Percentiles rank a stretch among this genome's conserved stretches.
These are phyloP conservation scores for Phoma sp. DNA, from an alignment of 2,329 filamentous ascomycete species.

Conservation along the genomic window DNA sequence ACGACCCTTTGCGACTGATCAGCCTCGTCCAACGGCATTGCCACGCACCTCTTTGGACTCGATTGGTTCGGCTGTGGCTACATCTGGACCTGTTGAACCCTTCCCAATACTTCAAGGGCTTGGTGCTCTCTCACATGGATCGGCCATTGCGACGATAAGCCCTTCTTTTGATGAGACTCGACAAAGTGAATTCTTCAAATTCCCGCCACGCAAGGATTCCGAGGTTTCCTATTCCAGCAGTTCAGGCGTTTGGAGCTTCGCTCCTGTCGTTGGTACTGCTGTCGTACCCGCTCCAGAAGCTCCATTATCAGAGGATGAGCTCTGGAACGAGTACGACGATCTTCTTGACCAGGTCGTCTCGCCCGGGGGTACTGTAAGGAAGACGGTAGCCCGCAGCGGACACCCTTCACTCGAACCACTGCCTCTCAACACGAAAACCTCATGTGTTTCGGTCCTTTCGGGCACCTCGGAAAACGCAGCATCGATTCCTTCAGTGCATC, in stretches of 20 bases:
- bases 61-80: constrained; percentile 34
- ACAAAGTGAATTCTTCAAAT: constrained; percentile 72
- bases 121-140: constrained; percentile 43
- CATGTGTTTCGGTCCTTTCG: constrained; percentile 38
- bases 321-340: constrained; percentile 95
- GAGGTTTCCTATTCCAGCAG: constrained; percentile 70
- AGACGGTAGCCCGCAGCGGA: constrained; percentile 17
- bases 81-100: constrained; percentile 38
- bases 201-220: constrained; percentile 76
- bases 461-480: constrained; percentile 31
- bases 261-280: constrained; percentile 64
- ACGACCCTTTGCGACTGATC: constrained; percentile 69
- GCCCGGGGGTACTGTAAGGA: constrained; percentile 11
- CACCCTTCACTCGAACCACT: constrained; percentile 41
- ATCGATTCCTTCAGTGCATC: constrained; percentile 47
- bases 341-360: constrained; percentile 74
- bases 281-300: constrained; percentile 67
- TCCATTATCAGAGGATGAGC: constrained; percentile 78
- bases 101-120: constrained; percentile 47
- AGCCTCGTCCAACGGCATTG: constrained; percentile 48
- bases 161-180: constrained; percentile 37
- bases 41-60: constrained; percentile 43
- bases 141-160: constrained; percentile 47
- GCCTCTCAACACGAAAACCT: constrained; percentile 33
- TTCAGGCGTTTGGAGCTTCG: constrained; percentile 66